These are phyloP conservation scores for Trichocladium antarcticum DNA, from an alignment of 495 filamentous ascomycete genomes.

Conservation along the genomic window DNA sequence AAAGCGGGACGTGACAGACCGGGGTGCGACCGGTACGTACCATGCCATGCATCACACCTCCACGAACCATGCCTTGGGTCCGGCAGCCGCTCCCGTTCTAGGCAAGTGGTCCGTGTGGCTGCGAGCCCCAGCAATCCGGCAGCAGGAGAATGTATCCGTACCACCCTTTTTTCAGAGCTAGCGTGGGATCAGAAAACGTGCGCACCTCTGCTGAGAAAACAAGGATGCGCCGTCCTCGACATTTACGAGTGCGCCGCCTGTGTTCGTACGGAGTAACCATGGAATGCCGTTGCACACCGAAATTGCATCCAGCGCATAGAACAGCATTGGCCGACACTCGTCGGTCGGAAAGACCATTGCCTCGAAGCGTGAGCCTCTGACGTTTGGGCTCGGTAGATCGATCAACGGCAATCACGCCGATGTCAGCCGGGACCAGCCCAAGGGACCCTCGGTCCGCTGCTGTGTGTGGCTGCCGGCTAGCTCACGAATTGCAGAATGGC, in stretches of 20 bases:
- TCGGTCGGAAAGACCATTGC: background rate
- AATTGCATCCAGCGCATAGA: background rate
- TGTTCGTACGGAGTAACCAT: no score
- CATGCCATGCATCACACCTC: background rate
- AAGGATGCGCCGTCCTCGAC: background rate
- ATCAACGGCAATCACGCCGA: slow-evolving; percentile 20
- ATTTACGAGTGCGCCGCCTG: no score
- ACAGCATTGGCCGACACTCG: background rate
- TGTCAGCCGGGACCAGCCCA: slow-evolving; percentile 14
- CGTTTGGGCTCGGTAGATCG: slow-evolving; percentile 28
- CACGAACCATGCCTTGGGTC: slow-evolving; percentile 20
- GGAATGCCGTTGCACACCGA: no score
- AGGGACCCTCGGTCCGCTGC: slow-evolving; percentile 1
- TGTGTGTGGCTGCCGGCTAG: slow-evolving; percentile 7
- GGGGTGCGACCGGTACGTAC: slow-evolving; percentile 16
- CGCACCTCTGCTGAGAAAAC: background rate
- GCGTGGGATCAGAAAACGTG: slow-evolving; percentile 14
- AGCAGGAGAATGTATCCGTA: slow-evolving; percentile 12
- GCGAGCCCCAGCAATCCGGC: slow-evolving; percentile 18
- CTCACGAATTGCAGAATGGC: background rate
- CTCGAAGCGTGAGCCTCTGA: slow-evolving; percentile 16
- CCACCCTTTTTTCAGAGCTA: slow-evolving; percentile 14
- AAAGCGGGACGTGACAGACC: slow-evolving; percentile 22
- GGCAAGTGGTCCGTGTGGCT: slow-evolving; percentile 19
- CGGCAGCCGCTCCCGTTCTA: slow-evolving; percentile 23